Conservation (phyloP, 2,329 filamentous ascomycete species). For the Fusarium guadeloupense region DNA sequence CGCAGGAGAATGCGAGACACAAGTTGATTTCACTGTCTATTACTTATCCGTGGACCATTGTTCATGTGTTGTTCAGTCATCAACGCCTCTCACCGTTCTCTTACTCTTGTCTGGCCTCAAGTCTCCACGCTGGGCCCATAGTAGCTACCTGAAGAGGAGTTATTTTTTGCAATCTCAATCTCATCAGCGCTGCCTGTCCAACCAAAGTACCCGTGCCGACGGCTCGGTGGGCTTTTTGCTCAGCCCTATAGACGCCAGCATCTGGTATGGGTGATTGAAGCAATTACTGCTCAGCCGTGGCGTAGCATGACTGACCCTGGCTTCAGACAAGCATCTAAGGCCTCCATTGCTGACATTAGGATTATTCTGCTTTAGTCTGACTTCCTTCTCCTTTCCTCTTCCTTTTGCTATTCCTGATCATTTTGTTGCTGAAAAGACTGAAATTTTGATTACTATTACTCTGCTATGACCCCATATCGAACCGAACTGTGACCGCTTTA, state of each 20-base stretch:
- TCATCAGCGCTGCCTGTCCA: slow-evolving; percentile 23
- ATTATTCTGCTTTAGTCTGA: slow-evolving; percentile 22
- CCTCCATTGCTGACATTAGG: slow-evolving; percentile 43
- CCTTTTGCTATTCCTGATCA: slow-evolving; percentile 2
- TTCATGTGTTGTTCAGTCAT: background rate
- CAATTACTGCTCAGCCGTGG: slow-evolving; percentile 38
- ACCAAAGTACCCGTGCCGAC: slow-evolving; percentile 23
- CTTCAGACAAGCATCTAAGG: slow-evolving; percentile 32
- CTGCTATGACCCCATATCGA: slow-evolving; percentile 11
- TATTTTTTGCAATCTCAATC: slow-evolving; percentile 32
- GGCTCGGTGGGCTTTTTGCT: slow-evolving; percentile 36
- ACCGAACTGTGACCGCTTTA: slow-evolving; percentile 4
- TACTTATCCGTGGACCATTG: slow-evolving; percentile 20
- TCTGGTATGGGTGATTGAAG: slow-evolving; percentile 25
- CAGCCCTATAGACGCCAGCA: slow-evolving; percentile 38
- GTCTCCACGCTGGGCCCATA: slow-evolving; percentile 31
- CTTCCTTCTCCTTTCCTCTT: slow-evolving; percentile 17
- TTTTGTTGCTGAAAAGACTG: slow-evolving; percentile 1
- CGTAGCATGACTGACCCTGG: slow-evolving; percentile 40
- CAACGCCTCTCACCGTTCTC: slow-evolving; percentile 18
- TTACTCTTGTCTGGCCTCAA: slow-evolving; percentile 4
- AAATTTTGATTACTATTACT: slow-evolving; percentile 1
- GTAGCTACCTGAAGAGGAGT: slow-evolving; percentile 25
- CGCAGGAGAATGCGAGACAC: slow-evolving; percentile 15
- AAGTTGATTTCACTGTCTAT: slow-evolving; percentile 3